Evolutionary conservation across 176 grass and related monocot genomes (phyloP).

Genomic region (Oryza officinalis): DNA sequence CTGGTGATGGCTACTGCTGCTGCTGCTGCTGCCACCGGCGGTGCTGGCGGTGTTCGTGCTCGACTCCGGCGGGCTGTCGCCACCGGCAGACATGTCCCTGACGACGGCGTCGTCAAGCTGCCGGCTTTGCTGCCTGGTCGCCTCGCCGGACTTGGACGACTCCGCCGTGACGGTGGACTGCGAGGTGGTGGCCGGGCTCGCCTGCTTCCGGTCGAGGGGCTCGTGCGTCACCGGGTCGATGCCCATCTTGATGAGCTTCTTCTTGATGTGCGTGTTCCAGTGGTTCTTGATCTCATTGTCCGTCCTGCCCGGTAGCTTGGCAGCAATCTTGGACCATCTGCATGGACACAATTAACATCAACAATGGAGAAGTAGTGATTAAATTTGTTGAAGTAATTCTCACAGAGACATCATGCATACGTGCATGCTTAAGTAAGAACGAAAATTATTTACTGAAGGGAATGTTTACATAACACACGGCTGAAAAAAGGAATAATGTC

Average conservation of each 20-base stretch:
- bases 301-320: conserved; percentile 80
- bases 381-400: background rate
- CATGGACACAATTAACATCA: background rate
- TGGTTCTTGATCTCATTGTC: conserved; percentile 99
- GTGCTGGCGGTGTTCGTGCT: conserved; percentile 35
- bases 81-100: background rate
- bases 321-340: conserved; percentile 94
- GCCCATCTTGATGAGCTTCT: conserved; percentile 92
- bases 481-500: background rate
- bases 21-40: background rate
- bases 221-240: conserved; percentile 84
- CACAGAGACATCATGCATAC: background rate
- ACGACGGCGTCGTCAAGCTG: background rate
- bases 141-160: conserved; percentile 49
- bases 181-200: conserved; percentile 39
- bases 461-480: background rate
- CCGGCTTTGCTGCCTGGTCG: background rate
- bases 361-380: background rate
- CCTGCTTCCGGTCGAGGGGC: conserved; percentile 36
- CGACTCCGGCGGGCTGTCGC: conserved; percentile 45
- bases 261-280: conserved; percentile 99
- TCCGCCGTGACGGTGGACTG: conserved; percentile 49
- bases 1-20: conserved; percentile 36
- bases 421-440: background rate
- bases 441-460: background rate